A percentile compares a stretch with the other conserved stretches of the same genome.
Evolutionary conservation across 305 asterid species (phyloP).

Genomic region (Solanum hybrid): DNA sequence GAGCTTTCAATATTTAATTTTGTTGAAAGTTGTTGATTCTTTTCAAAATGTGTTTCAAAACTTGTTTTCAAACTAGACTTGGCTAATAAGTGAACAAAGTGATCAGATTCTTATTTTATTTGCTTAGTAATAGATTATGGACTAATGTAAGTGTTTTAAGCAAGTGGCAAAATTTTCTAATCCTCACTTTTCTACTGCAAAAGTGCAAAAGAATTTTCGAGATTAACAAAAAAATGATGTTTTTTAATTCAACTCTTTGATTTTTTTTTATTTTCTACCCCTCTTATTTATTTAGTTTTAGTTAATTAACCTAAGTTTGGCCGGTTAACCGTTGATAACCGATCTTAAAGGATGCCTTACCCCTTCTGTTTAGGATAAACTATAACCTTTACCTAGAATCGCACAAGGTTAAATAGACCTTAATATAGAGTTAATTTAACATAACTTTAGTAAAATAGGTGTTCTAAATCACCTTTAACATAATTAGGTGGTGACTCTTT

Average conservation of each 20-base stretch:
- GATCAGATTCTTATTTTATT: neutral
- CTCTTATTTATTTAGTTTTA: neutral
- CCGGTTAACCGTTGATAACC: neutral
- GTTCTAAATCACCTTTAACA: neutral
- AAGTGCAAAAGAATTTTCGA: neutral
- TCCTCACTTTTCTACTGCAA: neutral
- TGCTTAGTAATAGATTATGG: neutral
- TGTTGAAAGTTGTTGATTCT: neutral
- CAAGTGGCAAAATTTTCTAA: neutral
- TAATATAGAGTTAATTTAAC: neutral
- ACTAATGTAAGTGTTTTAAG: neutral
- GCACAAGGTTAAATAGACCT: neutral
- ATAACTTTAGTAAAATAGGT: neutral
- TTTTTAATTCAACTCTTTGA: neutral
- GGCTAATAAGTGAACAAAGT: neutral
- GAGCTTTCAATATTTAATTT: neutral
- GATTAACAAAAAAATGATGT: neutral
- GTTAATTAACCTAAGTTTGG: neutral
- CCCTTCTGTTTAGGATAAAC: neutral
- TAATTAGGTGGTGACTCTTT: neutral
- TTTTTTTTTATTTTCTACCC: neutral
- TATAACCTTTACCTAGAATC: no score
- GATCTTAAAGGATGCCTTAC: neutral
- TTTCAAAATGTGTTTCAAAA: neutral
- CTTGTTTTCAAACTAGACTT: neutral